Evolutionary conservation across 495 filamentous ascomycete species (phyloP), one percentile per base, ranked within the genome.

Genomic region (Hypoxylon rickii): DNA sequence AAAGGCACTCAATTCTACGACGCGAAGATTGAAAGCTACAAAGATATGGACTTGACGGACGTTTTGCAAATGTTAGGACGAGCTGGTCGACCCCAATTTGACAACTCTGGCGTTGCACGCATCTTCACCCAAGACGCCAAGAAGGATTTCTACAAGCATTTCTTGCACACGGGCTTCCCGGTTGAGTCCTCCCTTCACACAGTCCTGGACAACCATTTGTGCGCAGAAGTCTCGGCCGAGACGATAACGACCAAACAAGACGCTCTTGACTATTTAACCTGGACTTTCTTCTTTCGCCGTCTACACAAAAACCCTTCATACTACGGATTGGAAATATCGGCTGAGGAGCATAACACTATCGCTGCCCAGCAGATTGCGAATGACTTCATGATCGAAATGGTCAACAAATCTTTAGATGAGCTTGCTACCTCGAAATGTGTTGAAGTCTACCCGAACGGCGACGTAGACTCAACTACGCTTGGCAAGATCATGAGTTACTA

Each of bases 141-240:
- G 77, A 99, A 99, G 71, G 89, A 90, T n/a, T 99, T 97, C 73
- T 99, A 99, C 75, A 99, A 97, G 77, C 92, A 99, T 74, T 99
- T 99, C 68, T 70, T 99, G 38, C 94, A 99, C 66, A 97, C 95
- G 8, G 94, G 94, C 3, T 99, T 99, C 72, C 94, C 94, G 0
- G 94, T 99, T 18, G 94, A 99, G 70, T 96, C 92, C 6, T 91
- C 91, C 2, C 77, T 99, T 15, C 94, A 99, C 75, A 96, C 94
- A 17, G 94, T 96, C 1, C 78, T 97, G 2, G 94, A 97, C 71
- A 96, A 99, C 76, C 94, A 99, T 77, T 79, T 99, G 67, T 90
- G 90, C 49, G 94, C 94, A 31, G 94, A 99, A 74, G 86, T 97
- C 1, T 96, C 92, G 1, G 89, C 94, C 12, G 91, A 89, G 44